These are phyloP conservation scores for Sordariomycetes sp. DNA, from an alignment of 2,329 filamentous ascomycete species.

Conservation along the genomic window DNA sequence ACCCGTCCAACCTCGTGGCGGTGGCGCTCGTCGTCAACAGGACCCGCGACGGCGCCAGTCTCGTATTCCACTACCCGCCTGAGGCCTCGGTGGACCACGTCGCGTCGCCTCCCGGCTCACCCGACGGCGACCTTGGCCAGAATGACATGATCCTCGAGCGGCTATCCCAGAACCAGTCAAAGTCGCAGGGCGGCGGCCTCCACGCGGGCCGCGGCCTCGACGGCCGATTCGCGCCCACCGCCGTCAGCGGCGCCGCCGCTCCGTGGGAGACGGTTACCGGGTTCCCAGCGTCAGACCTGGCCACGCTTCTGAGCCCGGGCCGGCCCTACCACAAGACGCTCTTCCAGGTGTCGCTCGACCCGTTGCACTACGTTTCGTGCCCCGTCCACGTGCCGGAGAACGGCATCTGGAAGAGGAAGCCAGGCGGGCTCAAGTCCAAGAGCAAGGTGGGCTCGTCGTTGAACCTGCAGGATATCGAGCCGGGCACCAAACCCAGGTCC, in stretches of 20 bases:
- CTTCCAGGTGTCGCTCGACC: conserved; percentile 73
- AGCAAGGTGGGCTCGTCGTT: neutral
- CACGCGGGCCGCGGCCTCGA: conserved; percentile 35
- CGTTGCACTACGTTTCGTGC: conserved; percentile 68
- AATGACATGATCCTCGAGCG: conserved; percentile 38
- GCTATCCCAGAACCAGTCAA: conserved; percentile 16
- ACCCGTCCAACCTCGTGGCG: conserved; percentile 46
- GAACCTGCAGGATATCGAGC: neutral
- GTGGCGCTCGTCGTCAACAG: conserved; percentile 63
- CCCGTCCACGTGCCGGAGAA: conserved; percentile 72
- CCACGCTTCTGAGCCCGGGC: conserved; percentile 65
- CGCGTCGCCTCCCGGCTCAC: conserved; percentile 12
- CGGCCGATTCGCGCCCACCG: conserved; percentile 40
- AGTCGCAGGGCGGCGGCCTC: conserved; percentile 13
- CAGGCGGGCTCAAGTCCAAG: conserved; percentile 9
- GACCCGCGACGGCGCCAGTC: conserved; percentile 64
- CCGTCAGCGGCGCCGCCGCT: conserved; percentile 42
- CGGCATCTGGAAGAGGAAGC: conserved; percentile 50
- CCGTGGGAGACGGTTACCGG: conserved; percentile 64
- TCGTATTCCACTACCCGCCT: conserved; percentile 85
- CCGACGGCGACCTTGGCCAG: conserved; percentile 22
- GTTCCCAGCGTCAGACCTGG: conserved; percentile 63
- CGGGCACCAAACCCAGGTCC: neutral
- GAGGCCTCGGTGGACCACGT: conserved; percentile 18
- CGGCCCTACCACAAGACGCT: conserved; percentile 66